Percentiles rank a stretch among this genome's conserved stretches.
phyloP scores from a whole-genome alignment of 352 stramenopile species.

The Phytophthora ohioensis region DNA sequence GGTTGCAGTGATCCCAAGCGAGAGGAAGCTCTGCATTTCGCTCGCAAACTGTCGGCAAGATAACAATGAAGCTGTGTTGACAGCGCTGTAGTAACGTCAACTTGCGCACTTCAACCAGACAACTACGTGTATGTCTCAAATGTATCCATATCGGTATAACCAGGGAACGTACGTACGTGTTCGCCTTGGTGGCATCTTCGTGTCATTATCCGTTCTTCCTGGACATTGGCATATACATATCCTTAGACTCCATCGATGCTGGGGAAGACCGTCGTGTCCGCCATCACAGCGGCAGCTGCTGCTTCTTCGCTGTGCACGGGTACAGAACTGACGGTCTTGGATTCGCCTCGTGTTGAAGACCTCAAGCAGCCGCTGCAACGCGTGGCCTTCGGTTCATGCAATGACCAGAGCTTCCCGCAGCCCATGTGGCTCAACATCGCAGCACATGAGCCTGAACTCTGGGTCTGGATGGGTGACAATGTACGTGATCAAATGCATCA shows the following conservation, averaged over 20 bases:
- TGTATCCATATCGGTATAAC: conserved; percentile 39
- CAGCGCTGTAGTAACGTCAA: not conserved
- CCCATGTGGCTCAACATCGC: conserved; percentile 78
- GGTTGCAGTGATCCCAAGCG: not conserved
- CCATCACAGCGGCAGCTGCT: conserved; percentile 20
- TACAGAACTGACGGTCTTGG: conserved; percentile 13
- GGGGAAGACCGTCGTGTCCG: conserved; percentile 13
- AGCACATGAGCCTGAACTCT: conserved; percentile 71
- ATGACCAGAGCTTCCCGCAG: conserved; percentile 86
- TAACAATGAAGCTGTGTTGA: not conserved
- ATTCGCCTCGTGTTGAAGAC: conserved; percentile 48
- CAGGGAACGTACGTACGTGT: conserved; percentile 23
- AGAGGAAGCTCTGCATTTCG: too few relatives aligned
- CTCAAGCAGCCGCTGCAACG: conserved; percentile 56
- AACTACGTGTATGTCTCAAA: conserved; percentile 12
- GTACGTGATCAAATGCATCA: conserved; percentile 32
- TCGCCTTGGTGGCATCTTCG: conserved; percentile 20
- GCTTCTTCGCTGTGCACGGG: conserved; percentile 30
- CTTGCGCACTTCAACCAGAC: conserved; percentile 32
- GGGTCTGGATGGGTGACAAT: conserved; percentile 91
- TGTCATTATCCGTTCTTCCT: conserved; percentile 22
- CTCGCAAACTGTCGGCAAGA: too few relatives aligned
- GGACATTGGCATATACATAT: not conserved
- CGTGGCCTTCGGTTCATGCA: conserved; percentile 88
- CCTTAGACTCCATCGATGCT: conserved; percentile 1